Percentiles rank a stretch among this genome's conserved stretches.
Conservation (phyloP, 1,284 basidiomycete genomes). For the Cutaneotrichosporon cavernicola region DNA sequence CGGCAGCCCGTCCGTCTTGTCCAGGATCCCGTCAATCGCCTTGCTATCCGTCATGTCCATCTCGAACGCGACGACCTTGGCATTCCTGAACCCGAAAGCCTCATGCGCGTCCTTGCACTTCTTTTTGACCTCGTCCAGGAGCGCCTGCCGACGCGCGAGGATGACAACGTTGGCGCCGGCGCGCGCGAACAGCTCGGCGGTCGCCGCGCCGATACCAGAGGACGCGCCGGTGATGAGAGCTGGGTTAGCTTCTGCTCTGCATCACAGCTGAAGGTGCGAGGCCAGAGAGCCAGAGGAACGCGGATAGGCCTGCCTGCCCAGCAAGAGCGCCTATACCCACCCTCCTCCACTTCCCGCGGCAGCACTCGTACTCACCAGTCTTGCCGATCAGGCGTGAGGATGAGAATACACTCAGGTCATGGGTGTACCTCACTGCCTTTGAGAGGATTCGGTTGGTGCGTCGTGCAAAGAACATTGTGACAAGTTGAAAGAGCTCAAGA, state of each 20-base stretch:
- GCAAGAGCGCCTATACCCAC: not conserved
- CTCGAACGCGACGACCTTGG: slow-evolving; percentile 40
- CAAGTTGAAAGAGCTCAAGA: not conserved
- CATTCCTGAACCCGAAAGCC: slow-evolving; percentile 28
- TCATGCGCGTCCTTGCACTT: slow-evolving; percentile 32
- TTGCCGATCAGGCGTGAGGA: slow-evolving; percentile 32
- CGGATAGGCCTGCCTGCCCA: not conserved
- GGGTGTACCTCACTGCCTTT: not conserved
- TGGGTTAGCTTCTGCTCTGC: slow-evolving; percentile 16
- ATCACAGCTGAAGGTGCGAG: not conserved
- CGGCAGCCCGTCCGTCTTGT: slow-evolving; percentile 36
- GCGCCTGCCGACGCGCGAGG: slow-evolving; percentile 41
- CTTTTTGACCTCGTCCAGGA: slow-evolving; percentile 39
- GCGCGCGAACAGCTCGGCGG: slow-evolving; percentile 45
- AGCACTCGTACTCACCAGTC: slow-evolving; percentile 30
- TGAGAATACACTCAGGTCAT: slow-evolving; percentile 18
- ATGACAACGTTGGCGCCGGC: slow-evolving; percentile 46
- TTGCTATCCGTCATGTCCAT: slow-evolving; percentile 44
- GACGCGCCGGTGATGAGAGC: slow-evolving; percentile 50
- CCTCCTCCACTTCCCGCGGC: not conserved
- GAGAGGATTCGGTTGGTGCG: not conserved
- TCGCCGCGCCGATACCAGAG: slow-evolving; percentile 49
- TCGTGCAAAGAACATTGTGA: slow-evolving; percentile 5
- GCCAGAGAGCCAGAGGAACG: no score
- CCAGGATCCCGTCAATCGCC: slow-evolving; percentile 32